Evolutionary conservation across 2,329 filamentous ascomycete species (phyloP), one percentile per base, ranked within the genome.

Genomic region (Exophiala oligosperma): DNA sequence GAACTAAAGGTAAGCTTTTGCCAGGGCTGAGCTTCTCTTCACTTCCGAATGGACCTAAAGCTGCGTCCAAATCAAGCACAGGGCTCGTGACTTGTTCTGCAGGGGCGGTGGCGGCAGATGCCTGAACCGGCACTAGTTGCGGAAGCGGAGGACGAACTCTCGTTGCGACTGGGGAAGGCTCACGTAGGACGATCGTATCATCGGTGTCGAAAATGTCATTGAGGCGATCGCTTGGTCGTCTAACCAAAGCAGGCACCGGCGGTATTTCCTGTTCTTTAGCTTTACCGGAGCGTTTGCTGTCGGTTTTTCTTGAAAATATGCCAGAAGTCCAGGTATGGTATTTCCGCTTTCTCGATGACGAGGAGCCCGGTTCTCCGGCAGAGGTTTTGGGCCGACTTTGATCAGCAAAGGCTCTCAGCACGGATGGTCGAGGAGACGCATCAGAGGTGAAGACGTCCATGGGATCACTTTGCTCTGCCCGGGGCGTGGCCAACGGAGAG

Each of bases 31-130:
- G 51, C 66, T 74, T 74, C 52, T 76, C 75, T 6, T 77, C 75
- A 0, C 92, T 96, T 68, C 95, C 94, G 73, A 96, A 96, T 0
- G 93, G 92, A 1, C 92, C 92, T 1, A 97, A 81, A 26, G 93
- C 94, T 17, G 92, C 93, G 75, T 99, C 94, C 43, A 99, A 78
- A 72, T 99, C 94, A 63, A 99, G 95, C 72, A 97, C 88, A 6
- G 90, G 87, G 68, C 86, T 90, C 52, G 87, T 82, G 2, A 83
- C 72, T 59, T 95, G 90, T 48, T 87, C 84, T 7, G 84, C 80
- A 2, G 69, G 61, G 4, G 28, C 44, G 49, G 4, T n/a, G n/a
- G 53, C 6, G 8, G 43, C 43, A 17, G 43, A 49, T 9, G 52
- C 23, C 14, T 56, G 41, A n/a, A 50, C 6, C 4, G 40, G n/a